Evolutionary conservation across 2,329 filamentous ascomycete species (phyloP).

Genomic region (Rhynchosporium secalis): DNA sequence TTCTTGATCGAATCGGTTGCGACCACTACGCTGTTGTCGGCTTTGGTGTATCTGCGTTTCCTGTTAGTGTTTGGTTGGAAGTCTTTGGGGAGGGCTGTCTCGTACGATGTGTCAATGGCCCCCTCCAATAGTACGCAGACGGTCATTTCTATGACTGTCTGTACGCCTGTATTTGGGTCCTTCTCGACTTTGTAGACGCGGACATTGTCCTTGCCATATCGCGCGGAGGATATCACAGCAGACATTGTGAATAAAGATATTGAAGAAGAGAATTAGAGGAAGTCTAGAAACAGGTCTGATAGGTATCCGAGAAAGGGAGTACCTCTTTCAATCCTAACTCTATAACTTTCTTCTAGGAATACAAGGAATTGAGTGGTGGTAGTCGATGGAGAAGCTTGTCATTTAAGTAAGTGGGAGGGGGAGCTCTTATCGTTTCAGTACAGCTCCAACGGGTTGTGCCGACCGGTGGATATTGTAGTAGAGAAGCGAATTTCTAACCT

Average conservation of each 20-base stretch:
- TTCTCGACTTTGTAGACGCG: constrained; percentile 93
- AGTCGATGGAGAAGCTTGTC: constrained; percentile 7
- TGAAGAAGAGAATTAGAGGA: background rate
- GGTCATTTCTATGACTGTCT: constrained; percentile 92
- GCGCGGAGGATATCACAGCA: constrained; percentile 53
- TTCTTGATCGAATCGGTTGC: constrained; percentile 99
- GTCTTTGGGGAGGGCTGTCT: constrained; percentile 19
- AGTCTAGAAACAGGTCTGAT: background rate
- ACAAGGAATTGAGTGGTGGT: background rate
- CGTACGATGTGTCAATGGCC: constrained; percentile 80
- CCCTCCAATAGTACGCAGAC: constrained; percentile 91
- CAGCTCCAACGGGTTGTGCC: constrained; percentile 3
- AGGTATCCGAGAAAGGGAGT: background rate
- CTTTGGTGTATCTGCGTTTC: constrained; percentile 73
- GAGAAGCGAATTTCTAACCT: background rate
- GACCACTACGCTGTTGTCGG: constrained; percentile 93
- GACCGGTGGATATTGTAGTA: background rate
- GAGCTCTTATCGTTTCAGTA: constrained; percentile 14
- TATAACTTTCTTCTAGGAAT: background rate
- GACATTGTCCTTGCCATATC: constrained; percentile 97
- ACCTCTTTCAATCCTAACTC: background rate
- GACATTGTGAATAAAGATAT: constrained; percentile 12
- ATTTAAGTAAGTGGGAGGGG: background rate
- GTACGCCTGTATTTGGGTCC: constrained; percentile 71
- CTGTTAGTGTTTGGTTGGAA: constrained; percentile 25